Evolutionary conservation across 345 rosid species (phyloP).

Genomic region (Triadica sebifera): DNA sequence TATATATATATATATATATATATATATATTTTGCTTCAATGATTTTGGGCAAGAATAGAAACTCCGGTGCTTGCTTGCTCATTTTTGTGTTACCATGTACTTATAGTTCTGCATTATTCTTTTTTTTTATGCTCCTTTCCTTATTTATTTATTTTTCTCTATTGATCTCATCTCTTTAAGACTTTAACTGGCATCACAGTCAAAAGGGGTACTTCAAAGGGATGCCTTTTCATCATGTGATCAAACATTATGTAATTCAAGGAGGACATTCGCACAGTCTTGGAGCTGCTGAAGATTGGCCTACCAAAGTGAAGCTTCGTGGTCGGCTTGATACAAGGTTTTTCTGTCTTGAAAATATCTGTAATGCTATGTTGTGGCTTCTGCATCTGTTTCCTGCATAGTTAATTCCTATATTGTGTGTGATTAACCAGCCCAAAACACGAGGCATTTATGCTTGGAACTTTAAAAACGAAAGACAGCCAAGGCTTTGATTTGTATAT

Average conservation of each 20-base stretch:
- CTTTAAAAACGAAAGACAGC: conserved; percentile 51
- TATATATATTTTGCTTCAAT: neutral
- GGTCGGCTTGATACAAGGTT: conserved; percentile 66
- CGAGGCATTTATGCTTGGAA: conserved; percentile 84
- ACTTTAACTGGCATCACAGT: conserved; percentile 57
- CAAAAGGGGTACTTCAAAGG: conserved; percentile 79
- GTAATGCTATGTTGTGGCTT: neutral
- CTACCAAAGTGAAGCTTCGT: conserved; percentile 66
- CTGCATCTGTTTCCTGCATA: neutral
- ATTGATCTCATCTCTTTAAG: neutral
- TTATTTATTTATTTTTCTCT: neutral
- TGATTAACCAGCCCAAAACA: conserved; percentile 57
- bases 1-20: too few species aligned
- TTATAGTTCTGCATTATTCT: neutral
- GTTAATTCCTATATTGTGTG: neutral
- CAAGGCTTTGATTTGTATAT: conserved; percentile 66
- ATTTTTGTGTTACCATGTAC: neutral
- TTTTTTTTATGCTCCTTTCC: neutral
- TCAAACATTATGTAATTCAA: conserved; percentile 83
- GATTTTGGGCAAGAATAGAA: neutral
- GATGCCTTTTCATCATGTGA: conserved; percentile 74
- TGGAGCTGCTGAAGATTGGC: conserved; percentile 78
- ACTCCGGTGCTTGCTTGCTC: conserved; percentile 1
- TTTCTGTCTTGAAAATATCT: neutral
- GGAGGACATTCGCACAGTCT: conserved; percentile 61